Evolutionary conservation across 2,329 filamentous ascomycete genomes (phyloP), one percentile per base, ranked within the genome.

Genomic region (Sporothrix phasma): DNA sequence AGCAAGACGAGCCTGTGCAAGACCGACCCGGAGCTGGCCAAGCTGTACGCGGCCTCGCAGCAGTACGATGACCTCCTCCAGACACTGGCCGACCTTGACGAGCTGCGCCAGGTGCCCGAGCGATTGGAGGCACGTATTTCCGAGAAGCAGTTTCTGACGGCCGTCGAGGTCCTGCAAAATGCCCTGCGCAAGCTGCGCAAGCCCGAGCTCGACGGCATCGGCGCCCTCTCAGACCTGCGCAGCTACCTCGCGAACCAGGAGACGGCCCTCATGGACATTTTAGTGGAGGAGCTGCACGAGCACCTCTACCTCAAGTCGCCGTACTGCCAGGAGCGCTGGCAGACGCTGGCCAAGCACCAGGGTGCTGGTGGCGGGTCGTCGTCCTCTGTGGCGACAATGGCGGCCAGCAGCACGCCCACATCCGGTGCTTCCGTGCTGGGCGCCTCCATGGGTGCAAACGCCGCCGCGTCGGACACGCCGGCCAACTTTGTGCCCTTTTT

Each of bases 271-370:
- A 93, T 93, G 72, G 94, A 99, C 72, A 97, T 97, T 62, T 75
- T 99, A 64, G 87, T 97, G n/a, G 94, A 99, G 73, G 94, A 99
- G 75, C 80, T 99, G 39, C 94, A 99, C 73, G 94, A 96, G 73
- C 94, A 99, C 76, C 81, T 99, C 3, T 99, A 99, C 73, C 84
- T 99, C 45, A 97, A 97, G 74, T 97, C 93, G 3, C 94, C 93
- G 0, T 99, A 99, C 73, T 97, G 93, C 72, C 92, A 96, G 73
- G 91, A 96, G 73, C 83, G 94, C 69, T 99, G 94, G 94, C 95
- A 96, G 75, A 84, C 83, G 65, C 84, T 96, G 66, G 82, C 87
- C 43, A 88, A 88, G 69, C 83, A 82, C 43, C 87, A 89, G 68
- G 80, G 84, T 31, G 58, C 39, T 5, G 56, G 58, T 22, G 17